Evolutionary conservation across 2,329 filamentous ascomycete genomes (phyloP), one percentile per base, ranked within the genome.

Genomic region (Fusarium sp.): DNA sequence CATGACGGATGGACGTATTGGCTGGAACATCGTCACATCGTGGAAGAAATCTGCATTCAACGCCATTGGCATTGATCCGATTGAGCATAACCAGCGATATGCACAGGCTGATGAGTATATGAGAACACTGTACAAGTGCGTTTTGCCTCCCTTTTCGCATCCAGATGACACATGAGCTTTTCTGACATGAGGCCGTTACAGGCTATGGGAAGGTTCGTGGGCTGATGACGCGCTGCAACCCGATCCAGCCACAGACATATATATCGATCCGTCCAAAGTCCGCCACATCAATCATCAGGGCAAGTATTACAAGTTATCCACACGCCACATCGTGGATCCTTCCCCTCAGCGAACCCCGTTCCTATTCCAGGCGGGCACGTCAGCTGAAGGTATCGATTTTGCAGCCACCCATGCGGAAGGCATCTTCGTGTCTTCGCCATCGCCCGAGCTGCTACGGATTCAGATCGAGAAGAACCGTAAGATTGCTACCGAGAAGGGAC

Each of bases 141-240:
- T 9, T 9, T 18, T 3, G 5, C 7, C 8, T 38, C 16, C 8
- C 8, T 38, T 7, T 18, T 8, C 4, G 36, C 6, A n/a, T 4
- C 8, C 2, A 1, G 4, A n/a, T 18, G 16, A n/a, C 16, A 16
- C 7, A 2, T 5, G 16, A 5, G 4, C 36, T 9, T n/a, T 38
- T 38, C 36, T 38, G 8, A 38, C 16, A 38, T 2, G 4, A 10
- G 7, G 4, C 8, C 16, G 8, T 2, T 85, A 85, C 64, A 86
- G 87, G 73, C 81, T 89, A 0, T 89, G 86, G 86, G 87, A 89
- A 77, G 86, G 84, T 0, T 87, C 84, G 7, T 90, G 87, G 87
- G 72, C 63, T 25, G 83, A 85, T 45, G 82, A 80, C 8, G 83
- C 84, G 0, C 81, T 85, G 6, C 52, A 75, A 11, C 42, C 47